Percentiles rank a stretch among this genome's conserved stretches.
Conservation (phyloP, 305 asterid genomes). For the Plantago coronopus region DNA sequence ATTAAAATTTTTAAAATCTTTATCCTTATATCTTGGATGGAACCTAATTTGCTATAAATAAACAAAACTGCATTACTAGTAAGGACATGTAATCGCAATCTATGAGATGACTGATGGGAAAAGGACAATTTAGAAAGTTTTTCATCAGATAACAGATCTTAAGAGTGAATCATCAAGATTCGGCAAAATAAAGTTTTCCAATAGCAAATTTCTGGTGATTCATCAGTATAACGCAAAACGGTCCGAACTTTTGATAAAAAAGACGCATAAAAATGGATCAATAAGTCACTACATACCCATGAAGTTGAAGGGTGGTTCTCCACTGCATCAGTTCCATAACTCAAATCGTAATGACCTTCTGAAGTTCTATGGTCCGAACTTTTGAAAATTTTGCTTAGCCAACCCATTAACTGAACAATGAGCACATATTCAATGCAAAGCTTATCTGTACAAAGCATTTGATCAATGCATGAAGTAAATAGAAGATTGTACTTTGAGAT, state of each 20-base stretch:
- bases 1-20: not conserved
- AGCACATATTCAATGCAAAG: constrained; percentile 31
- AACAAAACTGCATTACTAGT: not conserved
- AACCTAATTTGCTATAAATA: not conserved
- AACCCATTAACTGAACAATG: constrained; percentile 56
- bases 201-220: too few species aligned
- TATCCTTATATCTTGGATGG: constrained; percentile 10
- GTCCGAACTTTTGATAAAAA: not conserved
- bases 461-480: constrained; percentile 2
- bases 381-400: constrained; percentile 86
- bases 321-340: constrained; percentile 48
- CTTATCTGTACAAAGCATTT: constrained; percentile 34
- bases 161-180: too few species aligned
- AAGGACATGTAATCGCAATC: not conserved
- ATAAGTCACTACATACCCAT: constrained; percentile 34
- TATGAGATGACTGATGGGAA: not conserved
- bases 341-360: constrained; percentile 57
- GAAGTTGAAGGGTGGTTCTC: constrained; percentile 62
- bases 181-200: too few species aligned
- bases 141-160: not conserved
- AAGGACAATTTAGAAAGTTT: not conserved
- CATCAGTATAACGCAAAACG: too few species aligned
- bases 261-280: constrained; percentile 5
- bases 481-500: too few species aligned
- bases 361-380: constrained; percentile 62